Percentiles rank a stretch among this genome's conserved stretches.
Evolutionary conservation across 2,329 filamentous ascomycete species (phyloP).

Genomic region (Fusarium sp.): DNA sequence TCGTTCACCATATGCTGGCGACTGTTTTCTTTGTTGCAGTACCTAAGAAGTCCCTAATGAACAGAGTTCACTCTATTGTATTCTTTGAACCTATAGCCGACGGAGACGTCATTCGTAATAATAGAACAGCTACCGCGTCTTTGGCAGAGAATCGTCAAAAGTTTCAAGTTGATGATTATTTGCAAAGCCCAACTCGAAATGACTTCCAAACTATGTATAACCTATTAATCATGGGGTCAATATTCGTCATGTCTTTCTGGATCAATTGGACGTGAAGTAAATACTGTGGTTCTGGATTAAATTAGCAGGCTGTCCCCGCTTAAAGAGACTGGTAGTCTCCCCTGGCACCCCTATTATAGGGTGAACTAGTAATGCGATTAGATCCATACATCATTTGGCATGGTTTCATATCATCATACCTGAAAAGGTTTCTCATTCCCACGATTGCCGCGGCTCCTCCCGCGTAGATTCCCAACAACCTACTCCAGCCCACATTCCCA

Average conservation of each 20-base stretch:
- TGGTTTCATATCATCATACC: background rate
- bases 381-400: background rate
- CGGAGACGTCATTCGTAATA: too few species aligned
- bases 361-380: background rate
- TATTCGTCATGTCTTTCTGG: background rate
- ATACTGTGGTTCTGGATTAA: background rate
- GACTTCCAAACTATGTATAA: background rate
- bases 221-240: background rate
- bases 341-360: background rate
- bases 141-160: background rate
- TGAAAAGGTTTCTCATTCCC: background rate
- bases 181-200: background rate
- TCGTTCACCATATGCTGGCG: background rate
- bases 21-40: background rate
- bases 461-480: background rate
- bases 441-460: conserved; percentile 2
- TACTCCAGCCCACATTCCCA: background rate
- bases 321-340: background rate
- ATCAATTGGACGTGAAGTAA: background rate
- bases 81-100: too few species aligned
- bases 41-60: background rate
- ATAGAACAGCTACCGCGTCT: background rate
- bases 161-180: background rate
- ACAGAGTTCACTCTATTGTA: background rate
- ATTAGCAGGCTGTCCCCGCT: background rate